These are phyloP conservation scores for Eucalyptus pauciflora DNA, from an alignment of 345 rosid genomes.

Conservation along the genomic window DNA sequence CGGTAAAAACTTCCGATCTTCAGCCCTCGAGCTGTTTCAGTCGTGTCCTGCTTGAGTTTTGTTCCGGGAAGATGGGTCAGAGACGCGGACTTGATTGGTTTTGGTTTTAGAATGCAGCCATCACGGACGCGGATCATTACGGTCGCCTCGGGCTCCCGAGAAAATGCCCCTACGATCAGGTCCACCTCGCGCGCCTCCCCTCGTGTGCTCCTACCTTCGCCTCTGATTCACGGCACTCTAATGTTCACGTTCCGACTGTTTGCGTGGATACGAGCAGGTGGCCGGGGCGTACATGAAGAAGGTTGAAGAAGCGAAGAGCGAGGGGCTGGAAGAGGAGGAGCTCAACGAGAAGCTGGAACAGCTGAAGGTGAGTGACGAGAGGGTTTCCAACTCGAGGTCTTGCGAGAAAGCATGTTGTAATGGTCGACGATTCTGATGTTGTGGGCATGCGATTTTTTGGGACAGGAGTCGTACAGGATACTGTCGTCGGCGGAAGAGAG, in stretches of 20 bases:
- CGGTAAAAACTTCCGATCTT: slow-evolving; percentile 15
- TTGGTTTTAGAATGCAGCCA: slow-evolving; percentile 68
- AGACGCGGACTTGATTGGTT: neutral
- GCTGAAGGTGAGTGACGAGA: slow-evolving; percentile 28
- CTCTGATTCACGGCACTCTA: neutral
- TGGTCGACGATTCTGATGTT: neutral
- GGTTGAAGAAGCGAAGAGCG: slow-evolving; percentile 33
- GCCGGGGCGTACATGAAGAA: slow-evolving; percentile 30
- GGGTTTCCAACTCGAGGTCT: neutral
- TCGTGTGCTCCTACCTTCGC: neutral
- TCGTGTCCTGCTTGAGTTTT: neutral
- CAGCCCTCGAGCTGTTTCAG: neutral
- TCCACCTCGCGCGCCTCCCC: neutral
- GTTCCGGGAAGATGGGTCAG: neutral
- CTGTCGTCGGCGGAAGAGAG: slow-evolving; percentile 63
- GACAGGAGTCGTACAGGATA: slow-evolving; percentile 58
- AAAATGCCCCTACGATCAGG: slow-evolving; percentile 61
- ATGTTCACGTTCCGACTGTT: neutral
- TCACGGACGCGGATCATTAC: slow-evolving; percentile 81
- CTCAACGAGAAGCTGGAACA: slow-evolving; percentile 30
- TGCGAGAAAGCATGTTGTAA: neutral
- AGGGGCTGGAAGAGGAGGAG: slow-evolving; percentile 49
- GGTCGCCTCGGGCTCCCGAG: slow-evolving; percentile 50
- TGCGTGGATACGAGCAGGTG: neutral
- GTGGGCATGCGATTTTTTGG: neutral